These are phyloP conservation scores for Fragaria vesca DNA, from an alignment of 306 rosid species.

Conservation along the genomic window DNA sequence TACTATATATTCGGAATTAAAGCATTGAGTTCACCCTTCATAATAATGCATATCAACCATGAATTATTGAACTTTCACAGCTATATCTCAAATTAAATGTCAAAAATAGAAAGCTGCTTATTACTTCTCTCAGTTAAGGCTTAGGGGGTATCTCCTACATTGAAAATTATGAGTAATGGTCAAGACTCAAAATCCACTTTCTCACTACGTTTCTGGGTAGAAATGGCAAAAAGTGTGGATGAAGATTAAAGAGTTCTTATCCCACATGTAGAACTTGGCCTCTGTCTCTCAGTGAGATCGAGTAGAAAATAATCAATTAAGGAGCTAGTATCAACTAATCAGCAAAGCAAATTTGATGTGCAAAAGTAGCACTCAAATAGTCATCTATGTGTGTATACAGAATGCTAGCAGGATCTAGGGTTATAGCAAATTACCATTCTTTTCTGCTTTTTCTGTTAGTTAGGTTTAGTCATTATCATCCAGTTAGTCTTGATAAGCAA, in stretches of 20 bases:
- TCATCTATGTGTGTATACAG: not conserved
- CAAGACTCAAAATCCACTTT: conserved; percentile 4
- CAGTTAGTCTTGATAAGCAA: conserved; percentile 5
- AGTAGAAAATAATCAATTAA: not conserved
- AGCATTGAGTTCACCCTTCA: not conserved
- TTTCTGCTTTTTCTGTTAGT: not conserved
- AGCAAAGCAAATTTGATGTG: not conserved
- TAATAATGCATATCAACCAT: conserved; percentile 1
- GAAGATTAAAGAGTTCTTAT: conserved; percentile 3
- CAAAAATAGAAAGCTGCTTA: not conserved
- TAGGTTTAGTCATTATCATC: conserved; percentile 17
- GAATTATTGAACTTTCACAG: not conserved
- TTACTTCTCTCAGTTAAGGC: conserved; percentile 2
- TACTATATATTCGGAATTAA: not conserved
- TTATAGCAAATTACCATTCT: not conserved
- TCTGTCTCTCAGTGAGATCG: not conserved
- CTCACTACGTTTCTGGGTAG: not conserved
- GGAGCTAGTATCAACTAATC: not conserved
- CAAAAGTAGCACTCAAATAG: not conserved
- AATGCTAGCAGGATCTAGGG: not conserved
- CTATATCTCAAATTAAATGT: not conserved
- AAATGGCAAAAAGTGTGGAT: conserved; percentile 3
- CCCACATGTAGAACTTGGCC: conserved; percentile 6
- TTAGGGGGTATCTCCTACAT: not conserved
- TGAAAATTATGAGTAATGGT: not conserved